Percentiles rank a stretch among this genome's conserved stretches.
Evolutionary conservation across 2,329 filamentous ascomycete genomes (phyloP).

Genomic region (Aspergillus brunneoviolaceus): DNA sequence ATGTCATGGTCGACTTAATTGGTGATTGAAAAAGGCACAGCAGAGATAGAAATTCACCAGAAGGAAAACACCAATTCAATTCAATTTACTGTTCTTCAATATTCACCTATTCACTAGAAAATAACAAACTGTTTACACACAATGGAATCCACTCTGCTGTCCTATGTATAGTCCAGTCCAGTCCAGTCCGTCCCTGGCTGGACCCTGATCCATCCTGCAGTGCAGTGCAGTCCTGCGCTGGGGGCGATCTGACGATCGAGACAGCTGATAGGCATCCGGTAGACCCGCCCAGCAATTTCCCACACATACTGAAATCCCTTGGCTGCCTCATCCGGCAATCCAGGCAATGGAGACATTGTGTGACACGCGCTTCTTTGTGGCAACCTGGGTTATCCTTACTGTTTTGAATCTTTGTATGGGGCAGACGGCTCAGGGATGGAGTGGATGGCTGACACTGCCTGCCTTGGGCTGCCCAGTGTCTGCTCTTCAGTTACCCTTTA

Average conservation of each 20-base stretch:
- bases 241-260: conserved; percentile 3
- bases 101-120: too few species aligned
- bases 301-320: not conserved
- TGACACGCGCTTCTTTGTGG: not conserved
- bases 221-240: not conserved
- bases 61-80: too few species aligned
- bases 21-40: too few species aligned
- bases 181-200: not conserved
- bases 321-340: not conserved
- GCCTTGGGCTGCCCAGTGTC: not conserved
- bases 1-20: too few species aligned
- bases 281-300: conserved; percentile 1
- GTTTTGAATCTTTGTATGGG: not conserved
- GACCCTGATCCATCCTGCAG: not conserved
- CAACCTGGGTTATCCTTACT: not conserved
- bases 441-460: not conserved
- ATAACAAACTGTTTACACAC: too few species aligned
- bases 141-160: too few species aligned
- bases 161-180: not conserved
- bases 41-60: too few species aligned
- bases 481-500: not conserved
- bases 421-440: not conserved
- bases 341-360: not conserved
- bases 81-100: too few species aligned
- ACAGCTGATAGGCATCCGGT: not conserved